Base-by-base conservation (phyloP, 139 green algal genomes). In the Micromonas pusilla region DNA sequence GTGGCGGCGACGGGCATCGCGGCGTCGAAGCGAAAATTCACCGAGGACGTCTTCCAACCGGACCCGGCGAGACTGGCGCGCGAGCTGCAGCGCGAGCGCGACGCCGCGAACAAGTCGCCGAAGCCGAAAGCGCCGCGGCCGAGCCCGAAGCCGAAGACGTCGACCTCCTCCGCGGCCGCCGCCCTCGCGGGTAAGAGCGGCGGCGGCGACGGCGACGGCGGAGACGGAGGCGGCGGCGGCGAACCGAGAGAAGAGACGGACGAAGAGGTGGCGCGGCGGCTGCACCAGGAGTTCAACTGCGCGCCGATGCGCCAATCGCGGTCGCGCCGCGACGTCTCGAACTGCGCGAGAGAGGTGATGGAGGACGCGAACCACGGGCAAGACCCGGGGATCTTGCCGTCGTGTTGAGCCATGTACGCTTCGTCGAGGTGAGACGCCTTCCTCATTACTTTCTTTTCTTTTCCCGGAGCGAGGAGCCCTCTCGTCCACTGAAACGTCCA, bases 341-440 rank as follows among this genome's bases (percentile, higher is more conserved):
- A 32, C 62, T 16, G 52, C 52, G 52, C 52, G 52, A 62, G 52
- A 62, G 20, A 62, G 20, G 52, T 20, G 52, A 4, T 13, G 9
- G 62, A 30, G 62, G 62, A 68, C 20, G 16, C 25, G 25, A 28
- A 16, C 9, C 62, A 68, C 62, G 62, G 20, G 9, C 4, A 68
- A 20, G 62, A 68, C 20, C 62, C 62, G 4, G 62, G 62, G 20
- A 68, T 68, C 26, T 28, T 68, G 26, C 62, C 62, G 16, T 68
- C 62, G 62, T 68, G 62, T 16, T 68, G 62, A 68, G 62, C 62
- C n/a, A 36, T 32, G 62, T 68, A 68, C 26, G 5, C 62, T 9
- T 16, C 4, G 62, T 36, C n/a, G 13, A 4, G n/a, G n/a, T n/a
- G n/a, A n/a, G n/a, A n/a, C n/a, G n/a, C n/a, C n/a, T n/a, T n/a